Evolutionary conservation across 2,329 filamentous ascomycete species (phyloP).

Genomic region (Raffaelea ambrosiae): DNA sequence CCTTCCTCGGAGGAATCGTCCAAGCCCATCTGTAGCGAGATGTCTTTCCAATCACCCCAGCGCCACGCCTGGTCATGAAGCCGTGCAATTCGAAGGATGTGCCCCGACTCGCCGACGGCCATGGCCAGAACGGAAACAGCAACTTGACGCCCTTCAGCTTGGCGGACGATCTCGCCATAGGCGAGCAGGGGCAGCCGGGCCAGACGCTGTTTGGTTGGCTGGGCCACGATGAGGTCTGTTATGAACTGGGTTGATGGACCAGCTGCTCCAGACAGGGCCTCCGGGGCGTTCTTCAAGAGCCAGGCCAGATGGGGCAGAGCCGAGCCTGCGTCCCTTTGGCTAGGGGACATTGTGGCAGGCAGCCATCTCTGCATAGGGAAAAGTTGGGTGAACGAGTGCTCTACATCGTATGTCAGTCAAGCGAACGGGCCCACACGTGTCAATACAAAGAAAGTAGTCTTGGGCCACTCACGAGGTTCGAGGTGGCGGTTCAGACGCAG

Average conservation of each 20-base stretch:
- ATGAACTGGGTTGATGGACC: conserved; percentile 21
- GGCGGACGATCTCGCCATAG: conserved; percentile 41
- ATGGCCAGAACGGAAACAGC: conserved; percentile 33
- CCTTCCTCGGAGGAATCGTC: conserved; percentile 32
- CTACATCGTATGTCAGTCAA: background rate
- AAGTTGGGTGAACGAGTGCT: background rate
- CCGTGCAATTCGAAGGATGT: conserved; percentile 46
- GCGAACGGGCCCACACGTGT: background rate
- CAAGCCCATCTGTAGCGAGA: conserved; percentile 37
- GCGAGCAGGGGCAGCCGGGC: conserved; percentile 34
- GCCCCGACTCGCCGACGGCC: conserved; percentile 47
- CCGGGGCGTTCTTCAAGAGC: conserved; percentile 42
- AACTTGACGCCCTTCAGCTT: conserved; percentile 21
- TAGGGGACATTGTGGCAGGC: too few species aligned
- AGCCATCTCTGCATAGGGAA: background rate
- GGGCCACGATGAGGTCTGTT: conserved; percentile 23
- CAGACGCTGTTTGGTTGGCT: conserved; percentile 6
- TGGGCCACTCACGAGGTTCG: conserved; percentile 15
- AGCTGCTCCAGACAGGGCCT: conserved; percentile 32
- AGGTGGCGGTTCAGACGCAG: conserved; percentile 9
- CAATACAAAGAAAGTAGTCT: too few species aligned
- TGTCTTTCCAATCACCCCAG: conserved; percentile 10
- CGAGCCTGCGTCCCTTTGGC: too few species aligned
- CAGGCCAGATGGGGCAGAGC: conserved; percentile 32
- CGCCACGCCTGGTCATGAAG: conserved; percentile 39